Evolutionary conservation across 768 basidiomycete genomes (phyloP), one percentile per base, ranked within the genome.

Genomic region (Trametopsis cervina): DNA sequence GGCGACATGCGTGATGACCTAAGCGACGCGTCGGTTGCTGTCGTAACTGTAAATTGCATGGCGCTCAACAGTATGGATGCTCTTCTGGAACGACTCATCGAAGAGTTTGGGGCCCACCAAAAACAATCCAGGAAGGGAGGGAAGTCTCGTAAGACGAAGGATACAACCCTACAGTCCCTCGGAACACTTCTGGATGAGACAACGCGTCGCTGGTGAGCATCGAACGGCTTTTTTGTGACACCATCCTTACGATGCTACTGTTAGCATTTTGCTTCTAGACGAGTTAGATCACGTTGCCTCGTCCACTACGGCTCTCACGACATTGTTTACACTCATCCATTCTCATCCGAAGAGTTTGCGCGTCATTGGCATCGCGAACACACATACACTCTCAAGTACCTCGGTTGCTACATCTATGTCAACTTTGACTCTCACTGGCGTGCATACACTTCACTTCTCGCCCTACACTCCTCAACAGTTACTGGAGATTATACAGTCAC

Each of bases 301-400:
- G 2, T 80, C 77, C 9, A 54, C 75, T 1, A 78, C 80, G 54
- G 66, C 77, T 7, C 69, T 91, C 40, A 61, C 75, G 2, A 66
- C 80, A 10, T 65, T 94, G 40, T 89, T 92, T 63, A 71, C 79
- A 4, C 70, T 91, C n/a, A 75, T 83, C 9, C 73, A 76, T 43
- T 63, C 72, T 3, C 67, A 78, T 43, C 61, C 75, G 1, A 63
- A 74, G 9, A 67, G 66, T 29, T 63, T 92, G 48, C 80, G 88
- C 41, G 56, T 91, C 35, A 81, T 93, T 56, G 89, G 85, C 29
- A 91, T 94, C 60, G 89, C 90, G 35, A 94, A 94, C 58, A 89
- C 86, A 2, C 90, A 92, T 57, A 90, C 89, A 4, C 77, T 94
- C 21, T 82, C 85, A 1, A 74, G 81, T 2, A 72, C 80, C 0